Evolutionary conservation across 306 rosid genomes (phyloP).

Genomic region (Glycine latifolia): DNA sequence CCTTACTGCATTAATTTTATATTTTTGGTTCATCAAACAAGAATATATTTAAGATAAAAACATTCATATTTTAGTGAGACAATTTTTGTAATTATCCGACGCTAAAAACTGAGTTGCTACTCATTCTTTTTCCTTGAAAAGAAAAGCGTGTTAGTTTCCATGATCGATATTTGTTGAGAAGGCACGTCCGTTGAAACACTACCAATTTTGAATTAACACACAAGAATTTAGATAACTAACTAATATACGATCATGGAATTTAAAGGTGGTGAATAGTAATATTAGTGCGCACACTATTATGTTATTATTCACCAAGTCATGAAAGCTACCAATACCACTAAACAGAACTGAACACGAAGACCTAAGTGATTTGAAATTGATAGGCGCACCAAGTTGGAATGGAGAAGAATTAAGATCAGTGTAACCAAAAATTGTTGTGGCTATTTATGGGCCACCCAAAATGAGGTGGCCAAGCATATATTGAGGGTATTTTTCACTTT

Average conservation of each 20-base stretch:
- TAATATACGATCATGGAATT: background rate
- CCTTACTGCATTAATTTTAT: background rate
- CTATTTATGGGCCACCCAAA: constrained; percentile 41
- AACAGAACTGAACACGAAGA: constrained; percentile 18
- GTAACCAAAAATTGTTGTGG: constrained; percentile 41
- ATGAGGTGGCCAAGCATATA: constrained; percentile 10
- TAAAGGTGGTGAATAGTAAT: constrained; percentile 12
- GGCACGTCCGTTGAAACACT: constrained; percentile 18
- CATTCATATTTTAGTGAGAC: background rate
- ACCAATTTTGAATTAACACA: background rate
- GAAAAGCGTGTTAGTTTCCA: background rate
- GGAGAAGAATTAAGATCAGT: background rate
- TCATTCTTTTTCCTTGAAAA: background rate
- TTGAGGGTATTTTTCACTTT: constrained; percentile 38
- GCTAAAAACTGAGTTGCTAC: background rate
- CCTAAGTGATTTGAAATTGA: constrained; percentile 32
- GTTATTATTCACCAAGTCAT: constrained; percentile 8
- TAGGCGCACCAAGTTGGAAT: constrained; percentile 41
- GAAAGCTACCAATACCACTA: constrained; percentile 13
- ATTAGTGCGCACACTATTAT: constrained; percentile 9
- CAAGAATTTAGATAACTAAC: background rate
- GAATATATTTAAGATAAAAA: background rate
- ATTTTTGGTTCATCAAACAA: background rate
- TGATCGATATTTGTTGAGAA: constrained; percentile 19
- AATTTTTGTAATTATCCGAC: background rate